These are phyloP conservation scores for Chamaecyparis obtusa DNA, from an alignment of 75 land plant species.

Conservation along the genomic window DNA sequence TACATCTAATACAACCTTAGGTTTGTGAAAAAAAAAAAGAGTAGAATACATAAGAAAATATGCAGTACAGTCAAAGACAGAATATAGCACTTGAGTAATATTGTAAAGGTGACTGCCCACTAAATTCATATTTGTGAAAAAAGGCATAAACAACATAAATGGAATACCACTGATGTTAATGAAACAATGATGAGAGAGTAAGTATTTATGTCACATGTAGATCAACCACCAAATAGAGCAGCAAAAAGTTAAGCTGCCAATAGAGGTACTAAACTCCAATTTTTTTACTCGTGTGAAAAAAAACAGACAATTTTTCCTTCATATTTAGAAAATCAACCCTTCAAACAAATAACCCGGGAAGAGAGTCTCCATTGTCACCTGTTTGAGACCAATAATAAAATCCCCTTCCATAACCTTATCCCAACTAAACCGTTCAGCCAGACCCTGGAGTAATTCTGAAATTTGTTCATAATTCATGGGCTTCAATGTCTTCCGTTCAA, in stretches of 20 bases:
- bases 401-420: slow-evolving; percentile 88
- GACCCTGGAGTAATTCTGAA: slow-evolving; percentile 69
- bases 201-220: neutral
- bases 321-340: neutral
- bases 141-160: neutral
- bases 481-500: slow-evolving; percentile 61
- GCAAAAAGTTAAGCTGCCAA: neutral
- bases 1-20: neutral
- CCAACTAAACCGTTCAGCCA: slow-evolving; percentile 95
- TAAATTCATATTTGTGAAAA: neutral
- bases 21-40: neutral
- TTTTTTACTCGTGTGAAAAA: neutral
- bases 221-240: neutral
- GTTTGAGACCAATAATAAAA: slow-evolving; percentile 82
- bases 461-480: slow-evolving; percentile 94
- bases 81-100: neutral
- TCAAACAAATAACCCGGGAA: neutral
- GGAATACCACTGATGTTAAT: neutral
- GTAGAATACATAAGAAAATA: neutral
- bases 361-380: slow-evolving; percentile 35
- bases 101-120: neutral
- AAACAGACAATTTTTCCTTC: neutral
- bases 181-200: neutral
- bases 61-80: neutral
- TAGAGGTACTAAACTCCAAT: neutral